A percentile compares a stretch with the other conserved stretches of the same genome.
These are phyloP conservation scores for Russula griseocarnosa DNA, from an alignment of 768 basidiomycete species.

Conservation along the genomic window DNA sequence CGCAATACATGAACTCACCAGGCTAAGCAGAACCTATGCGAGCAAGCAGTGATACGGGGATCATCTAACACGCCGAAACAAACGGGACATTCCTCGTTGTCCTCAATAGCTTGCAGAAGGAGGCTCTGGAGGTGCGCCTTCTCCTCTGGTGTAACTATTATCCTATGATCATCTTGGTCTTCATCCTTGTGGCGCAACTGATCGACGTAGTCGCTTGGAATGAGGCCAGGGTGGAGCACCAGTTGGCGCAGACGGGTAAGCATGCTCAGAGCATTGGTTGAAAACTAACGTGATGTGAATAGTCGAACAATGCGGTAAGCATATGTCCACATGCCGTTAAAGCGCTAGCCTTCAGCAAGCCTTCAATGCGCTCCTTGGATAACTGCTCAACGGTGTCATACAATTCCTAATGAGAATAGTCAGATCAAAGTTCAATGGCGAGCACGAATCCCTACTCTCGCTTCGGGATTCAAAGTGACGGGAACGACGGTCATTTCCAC, in stretches of 20 bases:
- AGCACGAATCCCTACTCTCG: constrained; percentile 44
- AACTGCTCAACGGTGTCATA: constrained; percentile 67
- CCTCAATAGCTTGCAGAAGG: constrained; percentile 67
- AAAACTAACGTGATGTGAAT: constrained; percentile 41
- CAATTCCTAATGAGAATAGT: constrained; percentile 41
- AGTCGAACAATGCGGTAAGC: constrained; percentile 13
- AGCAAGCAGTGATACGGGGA: constrained; percentile 68
- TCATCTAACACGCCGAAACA: constrained; percentile 60
- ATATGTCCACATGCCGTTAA: constrained; percentile 35
- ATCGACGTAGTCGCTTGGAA: constrained; percentile 68
- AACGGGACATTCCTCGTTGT: constrained; percentile 79
- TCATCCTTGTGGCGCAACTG: constrained; percentile 46
- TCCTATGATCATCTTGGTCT: constrained; percentile 34
- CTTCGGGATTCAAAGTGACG: constrained; percentile 59
- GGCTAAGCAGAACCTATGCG: constrained; percentile 65
- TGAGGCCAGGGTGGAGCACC: constrained; percentile 70
- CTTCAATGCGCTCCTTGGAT: constrained; percentile 60
- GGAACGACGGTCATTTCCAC: constrained; percentile 76
- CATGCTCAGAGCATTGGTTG: constrained; percentile 71
- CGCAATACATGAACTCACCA: constrained; percentile 46
- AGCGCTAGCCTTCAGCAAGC: constrained; percentile 45
- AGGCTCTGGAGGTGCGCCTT: constrained; percentile 52
- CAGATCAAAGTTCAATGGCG: constrained; percentile 1
- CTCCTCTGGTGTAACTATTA: constrained; percentile 50
- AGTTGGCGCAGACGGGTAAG: constrained; percentile 85